Conservation (phyloP, 2,329 filamentous ascomycete species). For the Ophiostoma perfectum region DNA sequence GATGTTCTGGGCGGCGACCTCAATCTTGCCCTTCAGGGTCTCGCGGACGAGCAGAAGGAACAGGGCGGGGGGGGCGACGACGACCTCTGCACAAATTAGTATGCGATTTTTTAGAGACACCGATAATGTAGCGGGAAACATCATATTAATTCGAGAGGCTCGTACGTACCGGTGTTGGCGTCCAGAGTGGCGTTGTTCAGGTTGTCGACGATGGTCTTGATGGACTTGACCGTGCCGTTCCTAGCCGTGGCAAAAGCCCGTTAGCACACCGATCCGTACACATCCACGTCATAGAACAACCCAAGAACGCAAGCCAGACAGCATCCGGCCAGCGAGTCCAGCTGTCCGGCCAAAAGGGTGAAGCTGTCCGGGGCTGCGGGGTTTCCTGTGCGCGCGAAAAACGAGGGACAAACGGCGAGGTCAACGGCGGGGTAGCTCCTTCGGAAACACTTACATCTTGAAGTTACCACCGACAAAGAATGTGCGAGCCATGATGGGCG, state of each 20-base stretch:
- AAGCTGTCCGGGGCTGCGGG: slow-evolving; percentile 30
- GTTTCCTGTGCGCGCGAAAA: slow-evolving; percentile 28
- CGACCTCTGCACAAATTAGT: slow-evolving; percentile 64
- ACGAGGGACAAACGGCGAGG: slow-evolving; percentile 23
- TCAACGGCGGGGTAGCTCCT: slow-evolving; percentile 19
- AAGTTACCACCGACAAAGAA: slow-evolving; percentile 99
- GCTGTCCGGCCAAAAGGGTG: slow-evolving; percentile 15
- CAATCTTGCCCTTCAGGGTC: slow-evolving; percentile 67
- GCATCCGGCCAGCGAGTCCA: background rate
- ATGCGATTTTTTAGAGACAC: background rate
- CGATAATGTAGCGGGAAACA: slow-evolving; percentile 14
- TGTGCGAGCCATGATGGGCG: slow-evolving; percentile 77
- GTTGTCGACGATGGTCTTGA: slow-evolving; percentile 84
- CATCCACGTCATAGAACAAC: background rate
- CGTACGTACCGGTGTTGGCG: slow-evolving; percentile 60
- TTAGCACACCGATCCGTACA: background rate
- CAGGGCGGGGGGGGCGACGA: slow-evolving; percentile 83
- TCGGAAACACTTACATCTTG: slow-evolving; percentile 72
- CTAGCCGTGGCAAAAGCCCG: slow-evolving; percentile 41
- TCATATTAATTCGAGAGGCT: too few relatives aligned
- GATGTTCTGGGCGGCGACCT: slow-evolving; percentile 93
- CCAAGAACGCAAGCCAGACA: background rate
- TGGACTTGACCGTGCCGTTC: slow-evolving; percentile 88
- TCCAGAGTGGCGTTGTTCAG: slow-evolving; percentile 82
- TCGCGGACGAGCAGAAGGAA: slow-evolving; percentile 87